A percentile compares a stretch with the other conserved stretches of the same genome.
Conservation (phyloP, 2,329 filamentous ascomycete species). For the Aspergillus hortae region DNA sequence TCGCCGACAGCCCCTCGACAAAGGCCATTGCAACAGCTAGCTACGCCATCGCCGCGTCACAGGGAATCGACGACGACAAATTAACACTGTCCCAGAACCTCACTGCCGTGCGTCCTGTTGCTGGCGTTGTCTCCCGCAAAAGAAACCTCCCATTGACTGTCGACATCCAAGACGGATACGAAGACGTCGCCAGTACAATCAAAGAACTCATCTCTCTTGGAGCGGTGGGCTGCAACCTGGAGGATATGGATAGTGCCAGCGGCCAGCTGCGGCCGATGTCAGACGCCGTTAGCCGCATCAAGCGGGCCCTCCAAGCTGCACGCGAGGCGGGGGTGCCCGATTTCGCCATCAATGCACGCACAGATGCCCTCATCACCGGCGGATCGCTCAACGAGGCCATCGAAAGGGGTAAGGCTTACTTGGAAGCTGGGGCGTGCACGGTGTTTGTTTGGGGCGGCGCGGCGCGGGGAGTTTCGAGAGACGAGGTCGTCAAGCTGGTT, state of each 20-base stretch:
- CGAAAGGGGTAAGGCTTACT: slow-evolving; percentile 53
- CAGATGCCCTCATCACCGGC: slow-evolving; percentile 45
- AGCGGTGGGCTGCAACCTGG: slow-evolving; percentile 58
- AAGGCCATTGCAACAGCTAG: slow-evolving; percentile 50
- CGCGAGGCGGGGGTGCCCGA: slow-evolving; percentile 48
- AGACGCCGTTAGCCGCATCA: slow-evolving; percentile 49
- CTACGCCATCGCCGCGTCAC: slow-evolving; percentile 48
- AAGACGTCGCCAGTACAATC: slow-evolving; percentile 40
- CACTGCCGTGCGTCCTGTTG: slow-evolving; percentile 44
- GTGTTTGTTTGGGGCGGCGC: slow-evolving; percentile 60
- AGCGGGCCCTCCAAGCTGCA: slow-evolving; percentile 28
- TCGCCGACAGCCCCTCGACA: slow-evolving; percentile 35
- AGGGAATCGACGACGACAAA: slow-evolving; percentile 46
- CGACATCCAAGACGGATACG: slow-evolving; percentile 62
- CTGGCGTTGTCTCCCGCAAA: slow-evolving; percentile 40
- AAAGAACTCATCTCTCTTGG: slow-evolving; percentile 47
- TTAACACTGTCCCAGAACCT: slow-evolving; percentile 53
- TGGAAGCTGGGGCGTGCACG: slow-evolving; percentile 56
- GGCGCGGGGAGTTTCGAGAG: slow-evolving; percentile 41
- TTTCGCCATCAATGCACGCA: slow-evolving; percentile 58
- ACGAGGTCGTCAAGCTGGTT: slow-evolving; percentile 48
- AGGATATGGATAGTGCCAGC: slow-evolving; percentile 47
- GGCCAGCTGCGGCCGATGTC: slow-evolving; percentile 39
- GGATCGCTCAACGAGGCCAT: slow-evolving; percentile 48
- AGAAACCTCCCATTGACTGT: slow-evolving; percentile 42